Conservation (phyloP, 176 grass and related monocot species). For the Aechmea fasciata region DNA sequence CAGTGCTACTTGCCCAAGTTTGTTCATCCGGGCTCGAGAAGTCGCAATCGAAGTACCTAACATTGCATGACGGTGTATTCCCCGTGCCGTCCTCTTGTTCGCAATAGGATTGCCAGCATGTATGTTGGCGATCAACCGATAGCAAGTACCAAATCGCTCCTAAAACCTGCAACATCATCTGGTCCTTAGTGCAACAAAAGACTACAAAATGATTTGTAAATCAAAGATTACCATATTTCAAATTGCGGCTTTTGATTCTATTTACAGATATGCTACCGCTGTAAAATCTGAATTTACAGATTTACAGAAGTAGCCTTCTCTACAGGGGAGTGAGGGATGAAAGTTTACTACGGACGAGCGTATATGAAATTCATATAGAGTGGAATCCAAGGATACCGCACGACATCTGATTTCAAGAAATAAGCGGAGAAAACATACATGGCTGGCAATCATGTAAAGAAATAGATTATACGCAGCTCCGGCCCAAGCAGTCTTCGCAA, state of each 20-base stretch:
- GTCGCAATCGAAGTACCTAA: slow-evolving; percentile 64
- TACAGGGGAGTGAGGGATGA: too few relatives aligned
- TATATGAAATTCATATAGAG: not conserved
- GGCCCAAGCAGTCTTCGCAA: slow-evolving; percentile 87
- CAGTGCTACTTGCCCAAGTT: slow-evolving; percentile 33
- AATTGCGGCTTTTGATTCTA: too few relatives aligned
- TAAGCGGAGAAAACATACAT: slow-evolving; percentile 39
- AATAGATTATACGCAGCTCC: slow-evolving; percentile 88
- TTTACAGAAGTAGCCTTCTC: too few relatives aligned
- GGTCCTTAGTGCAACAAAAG: not conserved
- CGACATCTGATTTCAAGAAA: not conserved
- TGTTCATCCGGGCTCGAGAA: slow-evolving; percentile 1
- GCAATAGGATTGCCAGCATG: slow-evolving; percentile 79
- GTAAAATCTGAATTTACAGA: too few relatives aligned
- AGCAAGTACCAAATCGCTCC: slow-evolving; percentile 88
- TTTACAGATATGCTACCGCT: too few relatives aligned
- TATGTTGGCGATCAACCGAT: slow-evolving; percentile 70
- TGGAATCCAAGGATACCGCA: not conserved
- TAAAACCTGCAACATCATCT: slow-evolving; percentile 41
- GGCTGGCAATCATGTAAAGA: slow-evolving; percentile 97
- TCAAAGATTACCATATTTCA: too few relatives aligned
- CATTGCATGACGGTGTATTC: slow-evolving; percentile 5
- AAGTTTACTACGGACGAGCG: not conserved
- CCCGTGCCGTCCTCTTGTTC: slow-evolving; percentile 23
- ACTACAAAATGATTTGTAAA: not conserved